Conservation (phyloP, 2,329 filamentous ascomycete genomes). For the Esteya vermicola region DNA sequence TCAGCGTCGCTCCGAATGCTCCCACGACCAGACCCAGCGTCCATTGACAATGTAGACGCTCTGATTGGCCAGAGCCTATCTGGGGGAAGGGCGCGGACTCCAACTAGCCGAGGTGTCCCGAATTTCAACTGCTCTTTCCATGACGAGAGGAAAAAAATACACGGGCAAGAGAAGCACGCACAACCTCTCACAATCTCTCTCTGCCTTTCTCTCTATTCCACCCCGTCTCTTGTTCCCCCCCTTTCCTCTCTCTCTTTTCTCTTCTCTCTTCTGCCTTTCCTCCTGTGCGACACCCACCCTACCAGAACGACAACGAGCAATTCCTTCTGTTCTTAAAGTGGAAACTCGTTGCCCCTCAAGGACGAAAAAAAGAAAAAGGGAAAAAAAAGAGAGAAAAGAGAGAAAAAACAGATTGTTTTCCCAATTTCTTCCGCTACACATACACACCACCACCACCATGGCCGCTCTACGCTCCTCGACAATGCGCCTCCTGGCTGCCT, state of each 20-base stretch:
- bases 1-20: conserved; percentile 10
- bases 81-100: conserved; percentile 3
- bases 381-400: background rate
- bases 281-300: background rate
- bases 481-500: conserved; percentile 33
- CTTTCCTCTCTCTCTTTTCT: background rate
- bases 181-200: background rate
- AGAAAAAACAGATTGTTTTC: background rate
- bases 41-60: conserved; percentile 10
- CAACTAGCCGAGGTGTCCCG: conserved; percentile 13
- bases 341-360: background rate
- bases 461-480: conserved; percentile 47
- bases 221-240: background rate
- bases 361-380: background rate
- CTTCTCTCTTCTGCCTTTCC: background rate
- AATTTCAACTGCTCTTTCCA: conserved; percentile 11
- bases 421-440: background rate
- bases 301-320: background rate
- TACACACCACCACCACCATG: conserved; percentile 25
- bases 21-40: conserved; percentile 4
- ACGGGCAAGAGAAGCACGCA: background rate
- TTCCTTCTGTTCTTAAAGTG: background rate
- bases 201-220: background rate
- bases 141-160: conserved; percentile 6
- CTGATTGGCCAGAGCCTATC: conserved; percentile 8